phyloP scores from a whole-genome alignment of 2,329 filamentous ascomycete genomes.

The Penicillium psychrosexuale region DNA sequence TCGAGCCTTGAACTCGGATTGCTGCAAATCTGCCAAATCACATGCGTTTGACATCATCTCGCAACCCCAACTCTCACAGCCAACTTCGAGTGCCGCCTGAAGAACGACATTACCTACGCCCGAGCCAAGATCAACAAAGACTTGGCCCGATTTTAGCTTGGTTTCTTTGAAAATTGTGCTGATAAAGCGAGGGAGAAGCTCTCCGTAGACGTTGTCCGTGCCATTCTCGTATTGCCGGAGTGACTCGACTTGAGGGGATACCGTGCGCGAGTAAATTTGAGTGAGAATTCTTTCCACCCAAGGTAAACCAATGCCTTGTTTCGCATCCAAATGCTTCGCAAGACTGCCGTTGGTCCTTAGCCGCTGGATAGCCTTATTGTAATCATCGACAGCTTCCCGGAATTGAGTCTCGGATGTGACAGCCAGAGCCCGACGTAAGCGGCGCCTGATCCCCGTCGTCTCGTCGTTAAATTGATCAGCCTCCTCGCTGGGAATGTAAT shows the following conservation, averaged over 20 bases:
- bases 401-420: constrained; percentile 69
- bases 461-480: constrained; percentile 67
- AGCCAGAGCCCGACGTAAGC: constrained; percentile 70
- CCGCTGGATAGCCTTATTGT: constrained; percentile 67
- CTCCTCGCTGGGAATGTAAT: constrained; percentile 72
- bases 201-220: constrained; percentile 91
- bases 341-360: constrained; percentile 70
- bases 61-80: constrained; percentile 92
- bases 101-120: constrained; percentile 95
- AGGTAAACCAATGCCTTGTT: constrained; percentile 66
- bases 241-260: constrained; percentile 81
- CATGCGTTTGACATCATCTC: constrained; percentile 94
- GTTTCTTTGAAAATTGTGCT: constrained; percentile 77
- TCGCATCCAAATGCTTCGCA: constrained; percentile 65
- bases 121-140: constrained; percentile 92
- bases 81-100: constrained; percentile 88
- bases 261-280: constrained; percentile 88
- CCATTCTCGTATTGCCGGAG: constrained; percentile 84
- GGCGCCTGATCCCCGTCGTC: constrained; percentile 69
- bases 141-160: constrained; percentile 72
- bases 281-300: constrained; percentile 77
- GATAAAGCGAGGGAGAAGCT: constrained; percentile 80
- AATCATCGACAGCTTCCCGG: constrained; percentile 67
- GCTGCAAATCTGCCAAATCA: constrained; percentile 74
- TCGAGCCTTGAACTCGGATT: constrained; percentile 77